Conservation (phyloP, 371 early-diverging fungal genomes). For the Mucor saturninus region DNA sequence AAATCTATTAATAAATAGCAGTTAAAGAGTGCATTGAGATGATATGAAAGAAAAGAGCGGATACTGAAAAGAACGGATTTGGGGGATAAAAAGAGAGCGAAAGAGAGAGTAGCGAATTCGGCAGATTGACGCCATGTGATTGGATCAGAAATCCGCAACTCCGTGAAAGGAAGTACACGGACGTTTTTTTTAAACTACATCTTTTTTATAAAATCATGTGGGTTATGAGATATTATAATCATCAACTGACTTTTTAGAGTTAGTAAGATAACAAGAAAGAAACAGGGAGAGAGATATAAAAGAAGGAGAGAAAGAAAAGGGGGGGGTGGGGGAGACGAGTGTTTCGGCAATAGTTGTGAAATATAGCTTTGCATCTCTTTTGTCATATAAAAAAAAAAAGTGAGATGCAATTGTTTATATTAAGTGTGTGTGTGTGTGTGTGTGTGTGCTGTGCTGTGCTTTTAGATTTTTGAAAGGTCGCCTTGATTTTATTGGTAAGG, state of each 20-base stretch:
- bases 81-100: background rate
- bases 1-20: too few species aligned
- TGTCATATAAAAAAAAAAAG: background rate
- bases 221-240: background rate
- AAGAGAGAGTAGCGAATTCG: background rate
- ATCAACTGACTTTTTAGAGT: background rate
- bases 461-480: slow-evolving; percentile 4
- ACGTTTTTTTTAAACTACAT: background rate
- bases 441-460: background rate
- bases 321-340: background rate
- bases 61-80: too few species aligned
- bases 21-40: too few species aligned
- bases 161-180: background rate
- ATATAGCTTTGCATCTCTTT: background rate
- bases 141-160: background rate
- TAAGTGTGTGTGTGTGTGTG: background rate
- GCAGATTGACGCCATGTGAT: background rate
- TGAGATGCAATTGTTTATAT: background rate
- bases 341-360: background rate
- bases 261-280: background rate
- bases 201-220: background rate
- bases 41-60: too few species aligned
- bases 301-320: background rate
- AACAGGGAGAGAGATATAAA: background rate
- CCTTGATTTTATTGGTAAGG: background rate